Percentiles rank a stretch among this genome's conserved stretches.
Evolutionary conservation across 495 filamentous ascomycete genomes (phyloP).

Genomic region (Aspergillus sclerotiicarbonarius): DNA sequence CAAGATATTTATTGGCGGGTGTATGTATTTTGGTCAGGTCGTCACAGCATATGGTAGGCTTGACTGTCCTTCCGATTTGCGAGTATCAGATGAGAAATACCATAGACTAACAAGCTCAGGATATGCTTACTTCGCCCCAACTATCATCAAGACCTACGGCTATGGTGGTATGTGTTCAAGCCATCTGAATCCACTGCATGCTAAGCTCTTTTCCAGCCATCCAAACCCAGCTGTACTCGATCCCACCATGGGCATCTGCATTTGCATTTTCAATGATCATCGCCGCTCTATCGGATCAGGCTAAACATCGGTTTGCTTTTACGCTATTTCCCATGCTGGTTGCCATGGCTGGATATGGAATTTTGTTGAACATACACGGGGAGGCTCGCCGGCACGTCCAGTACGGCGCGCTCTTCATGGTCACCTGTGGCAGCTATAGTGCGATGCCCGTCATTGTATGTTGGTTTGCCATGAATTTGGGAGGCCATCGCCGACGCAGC

Average conservation of each 20-base stretch:
- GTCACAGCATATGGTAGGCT: conserved; percentile 76
- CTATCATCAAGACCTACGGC: conserved; percentile 67
- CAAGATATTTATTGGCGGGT: conserved; percentile 71
- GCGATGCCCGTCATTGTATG: conserved; percentile 85
- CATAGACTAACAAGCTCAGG: conserved; percentile 25
- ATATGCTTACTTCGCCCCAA: conserved; percentile 75
- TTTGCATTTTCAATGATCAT: conserved; percentile 75
- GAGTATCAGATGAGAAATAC: neutral
- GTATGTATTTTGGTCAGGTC: conserved; percentile 83
- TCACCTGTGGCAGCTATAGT: conserved; percentile 60
- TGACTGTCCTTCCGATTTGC: neutral
- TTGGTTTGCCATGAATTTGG: conserved; percentile 93
- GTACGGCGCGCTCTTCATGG: conserved; percentile 74
- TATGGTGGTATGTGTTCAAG: conserved; percentile 44
- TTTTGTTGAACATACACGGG: conserved; percentile 65
- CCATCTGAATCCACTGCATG: conserved; percentile 3
- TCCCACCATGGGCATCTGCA: conserved; percentile 83
- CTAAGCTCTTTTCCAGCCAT: conserved; percentile 47
- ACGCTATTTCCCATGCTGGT: conserved; percentile 62
- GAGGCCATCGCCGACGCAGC: conserved; percentile 78
- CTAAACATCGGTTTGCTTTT: conserved; percentile 74
- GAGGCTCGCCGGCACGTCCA: conserved; percentile 54
- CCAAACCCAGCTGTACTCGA: conserved; percentile 73
- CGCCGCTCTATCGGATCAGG: conserved; percentile 64
- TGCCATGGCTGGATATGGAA: conserved; percentile 66